Evolutionary conservation across 2,329 filamentous ascomycete genomes (phyloP), one percentile per base, ranked within the genome.

Genomic region (Fusarium humuli): DNA sequence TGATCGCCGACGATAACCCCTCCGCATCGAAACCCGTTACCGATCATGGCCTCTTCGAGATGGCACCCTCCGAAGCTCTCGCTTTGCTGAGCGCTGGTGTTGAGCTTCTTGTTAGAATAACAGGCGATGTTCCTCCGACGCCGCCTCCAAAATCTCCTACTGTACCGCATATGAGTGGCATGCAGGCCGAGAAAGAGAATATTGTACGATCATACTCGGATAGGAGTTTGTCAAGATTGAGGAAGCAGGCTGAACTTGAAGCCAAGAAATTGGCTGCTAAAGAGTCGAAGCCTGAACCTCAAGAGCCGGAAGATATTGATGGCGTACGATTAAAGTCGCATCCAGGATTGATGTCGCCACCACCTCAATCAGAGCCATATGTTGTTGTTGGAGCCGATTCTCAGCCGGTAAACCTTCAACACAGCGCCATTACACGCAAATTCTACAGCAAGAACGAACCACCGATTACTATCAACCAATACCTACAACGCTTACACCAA

Each of bases 401-500:
- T 30, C 90, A 94, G 73, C 90, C 91, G 23, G 83, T 94, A 60
- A 89, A 91, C 65, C 82, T 93, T 34, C 94, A 98, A 78, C 92
- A 96, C 77, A 90, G 90, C 67, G 92, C 94, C 70, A 93, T 98
- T 70, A 94, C 93, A 20, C 90, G 94, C 72, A 96, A 96, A 76
- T 99, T 99, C 81, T 97, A 96, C 83, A 95, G 92, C 70, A 97
- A 96, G 78, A 88, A 90, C 53, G 90, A 94, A 18, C 95, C 96
- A 22, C 91, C 92, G 13, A 95, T 98, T 71, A 87, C 90, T 37
- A 86, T 98, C 48, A 88, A 91, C 76, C 92, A 96, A 69, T 99
- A 98, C 77, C 87, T 98, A 25, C 85, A 90, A 75, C 92, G 95
- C 18, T 88, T 98, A 62, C 94, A 98, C 81, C 89, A 89, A 61